Conservation (phyloP, 805 yeast genomes). For the Suhomyces pyralidae region DNA sequence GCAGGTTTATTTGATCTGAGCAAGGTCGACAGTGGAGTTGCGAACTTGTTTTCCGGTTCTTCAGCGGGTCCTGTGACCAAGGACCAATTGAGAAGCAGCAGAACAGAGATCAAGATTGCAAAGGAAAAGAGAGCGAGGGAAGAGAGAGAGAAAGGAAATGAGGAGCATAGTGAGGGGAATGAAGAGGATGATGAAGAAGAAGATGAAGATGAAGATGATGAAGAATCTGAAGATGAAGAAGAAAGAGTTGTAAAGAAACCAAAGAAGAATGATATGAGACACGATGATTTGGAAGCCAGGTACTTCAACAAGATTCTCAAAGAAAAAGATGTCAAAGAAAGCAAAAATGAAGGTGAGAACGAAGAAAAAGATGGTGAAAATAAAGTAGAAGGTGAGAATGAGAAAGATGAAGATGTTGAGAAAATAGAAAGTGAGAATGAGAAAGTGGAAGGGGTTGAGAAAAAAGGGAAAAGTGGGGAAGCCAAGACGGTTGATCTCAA, state of each 20-base stretch:
- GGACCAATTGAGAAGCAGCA: constrained; percentile 20
- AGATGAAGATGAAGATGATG: constrained; percentile 12
- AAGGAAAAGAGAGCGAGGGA: constrained; percentile 10
- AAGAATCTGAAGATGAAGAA: constrained; percentile 9
- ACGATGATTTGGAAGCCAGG: constrained; percentile 52
- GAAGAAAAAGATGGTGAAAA: constrained; percentile 18
- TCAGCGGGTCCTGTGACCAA: constrained; percentile 49
- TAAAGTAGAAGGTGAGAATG: constrained; percentile 13
- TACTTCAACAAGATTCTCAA: constrained; percentile 51
- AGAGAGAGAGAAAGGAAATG: constrained; percentile 8
- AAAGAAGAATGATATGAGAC: constrained; percentile 29
- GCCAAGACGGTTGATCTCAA: constrained; percentile 59
- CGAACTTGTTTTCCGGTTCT: constrained; percentile 26
- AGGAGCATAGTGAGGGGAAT: constrained; percentile 7
- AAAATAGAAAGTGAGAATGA: constrained; percentile 20
- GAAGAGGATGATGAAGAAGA: constrained; percentile 13
- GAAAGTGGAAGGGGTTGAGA: constrained; percentile 5
- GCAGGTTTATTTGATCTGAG: constrained; percentile 26
- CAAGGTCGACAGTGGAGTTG: constrained; percentile 28
- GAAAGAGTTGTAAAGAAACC: constrained; percentile 13
- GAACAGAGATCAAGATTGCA: constrained; percentile 31
- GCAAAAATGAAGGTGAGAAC: constrained; percentile 3
- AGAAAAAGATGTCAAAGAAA: constrained; percentile 24
- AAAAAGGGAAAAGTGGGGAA: constrained; percentile 11
- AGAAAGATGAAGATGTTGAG: constrained; percentile 7